Evolutionary conservation across 225 moss, liverwort and hornwort genomes (phyloP), one percentile per base, ranked within the genome.

Genomic region (Neckera pumila): DNA sequence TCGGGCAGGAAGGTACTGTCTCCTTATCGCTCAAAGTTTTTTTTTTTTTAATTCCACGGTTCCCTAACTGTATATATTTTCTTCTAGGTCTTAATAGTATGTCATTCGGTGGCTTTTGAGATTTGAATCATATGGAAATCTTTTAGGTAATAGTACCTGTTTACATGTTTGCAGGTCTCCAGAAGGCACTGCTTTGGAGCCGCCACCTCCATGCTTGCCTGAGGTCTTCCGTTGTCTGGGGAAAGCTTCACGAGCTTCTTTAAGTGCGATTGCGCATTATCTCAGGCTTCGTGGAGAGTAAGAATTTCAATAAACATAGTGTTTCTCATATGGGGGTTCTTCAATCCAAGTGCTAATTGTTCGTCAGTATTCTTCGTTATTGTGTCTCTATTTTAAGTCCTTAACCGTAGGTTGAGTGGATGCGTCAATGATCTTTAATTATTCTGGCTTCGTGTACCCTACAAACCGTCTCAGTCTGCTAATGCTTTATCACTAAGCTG

Each of bases 251-350:
- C 90, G 97, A 83, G 95, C 97, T 74, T 93, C 94, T 72, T 90
- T 97, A 60, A 97, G 94, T 94, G 97, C 96, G 53, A 93, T 97
- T 90, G 93, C 96, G 65, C 95, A 96, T 79, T 95, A 96, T 88
- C 95, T 96, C 88, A 95, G 96, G 62, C 95, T 97, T 79, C 97
- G 97, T 72, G 93, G 97, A 92, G 97, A 97, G 97, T 97, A 93
- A 91, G 97, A 92, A 67, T 57, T 82, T 82, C 53, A 54, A 22
- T 36, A 61, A 61, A 15, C 15, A 14, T 70, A 47, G 62, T 56
- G 56, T 53, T 88, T 87, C 67, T 86, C 42, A 23, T 56, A 66
- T 60, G 49, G 43, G 60, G 79, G 38, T 53, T 70, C 56, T 49
- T 76, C 38, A 76, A 83, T 89, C 23, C 36, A 80, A 78, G 64